phyloP scores from a whole-genome alignment of 805 yeast genomes.

The Hanseniaspora meyeri region DNA sequence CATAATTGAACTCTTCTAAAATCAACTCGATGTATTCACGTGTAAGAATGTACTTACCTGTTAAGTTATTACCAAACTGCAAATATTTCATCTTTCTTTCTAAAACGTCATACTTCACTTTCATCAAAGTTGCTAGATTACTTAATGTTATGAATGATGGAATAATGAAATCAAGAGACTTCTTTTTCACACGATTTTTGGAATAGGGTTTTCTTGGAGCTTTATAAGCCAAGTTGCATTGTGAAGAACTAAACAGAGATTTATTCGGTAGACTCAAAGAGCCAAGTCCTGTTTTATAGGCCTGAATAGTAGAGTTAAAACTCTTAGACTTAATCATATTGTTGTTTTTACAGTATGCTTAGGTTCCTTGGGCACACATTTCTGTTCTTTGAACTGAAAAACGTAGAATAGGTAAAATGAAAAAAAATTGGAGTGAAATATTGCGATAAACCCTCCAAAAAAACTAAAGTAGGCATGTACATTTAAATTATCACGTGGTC shows the following conservation, averaged over 20 bases:
- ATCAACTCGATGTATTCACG: constrained; percentile 74
- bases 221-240: background rate
- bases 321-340: background rate
- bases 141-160: constrained; percentile 74
- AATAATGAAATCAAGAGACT: constrained; percentile 28
- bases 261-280: background rate
- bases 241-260: background rate
- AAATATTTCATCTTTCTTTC: constrained; percentile 45
- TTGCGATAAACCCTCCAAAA: no score
- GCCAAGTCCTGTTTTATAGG: background rate
- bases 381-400: background rate
- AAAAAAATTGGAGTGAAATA: no score
- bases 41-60: constrained; percentile 68
- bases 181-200: constrained; percentile 14
- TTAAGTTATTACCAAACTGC: constrained; percentile 55
- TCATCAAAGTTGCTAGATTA: constrained; percentile 60
- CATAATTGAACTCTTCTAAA: constrained; percentile 80
- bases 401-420: no score
- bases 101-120: constrained; percentile 50
- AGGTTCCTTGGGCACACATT: background rate
- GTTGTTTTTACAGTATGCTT: background rate
- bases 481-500: no score
- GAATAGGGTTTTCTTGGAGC: constrained; percentile 12
- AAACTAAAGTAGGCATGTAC: no score
- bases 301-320: background rate